Base-by-base conservation (phyloP, 2,329 filamentous ascomycete genomes). In the Aspergillus bombycis region DNA sequence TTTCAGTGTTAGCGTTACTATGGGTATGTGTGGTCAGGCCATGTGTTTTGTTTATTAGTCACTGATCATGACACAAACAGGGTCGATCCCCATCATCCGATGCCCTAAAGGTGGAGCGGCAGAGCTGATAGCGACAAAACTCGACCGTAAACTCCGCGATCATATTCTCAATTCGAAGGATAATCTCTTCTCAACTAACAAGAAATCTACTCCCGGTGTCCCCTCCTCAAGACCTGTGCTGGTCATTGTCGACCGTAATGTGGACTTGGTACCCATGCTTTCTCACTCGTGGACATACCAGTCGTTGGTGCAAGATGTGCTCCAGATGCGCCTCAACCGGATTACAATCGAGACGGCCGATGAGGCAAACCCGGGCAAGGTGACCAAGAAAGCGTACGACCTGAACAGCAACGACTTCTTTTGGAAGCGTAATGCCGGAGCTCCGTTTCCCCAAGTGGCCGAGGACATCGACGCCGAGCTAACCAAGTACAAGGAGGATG, bases 1-100 rank as follows among this genome's bases (percentile, higher is more conserved):
- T n/a, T 99, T 98, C 80, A 97, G 94, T 67, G 95, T 99, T 56
- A 90, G 95, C 64, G 95, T 96, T n/a, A 99, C 95, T 6, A 97
- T 97, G 93, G 94, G 93, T 90, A 84, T 63, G 83, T 61, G 30
- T 6, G 19, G 23, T 9, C 43, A n/a, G 12, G 23, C 23, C 54
- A n/a, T 38, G n/a, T 19, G 16, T 16, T 16, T 23, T 16, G 32
- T 12, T 19, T 34, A 21, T 30, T 32, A 50, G 50, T 36, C 41
- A 56, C 46, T 70, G 30, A 68, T 60, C 28, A n/a, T 48, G 16
- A 38, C 67, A 64, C 14, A 54, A 19, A 16, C 68, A 93, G 91
- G 91, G 64, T 89, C 94, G 3, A 97, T 99, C 70, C 95, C 95
- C 8, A 93, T 99, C 70, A 98, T 99, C 72, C 86, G 95, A 69